Conservation (phyloP, 352 stramenopile species). For the Aphanomyces cochlioides region DNA sequence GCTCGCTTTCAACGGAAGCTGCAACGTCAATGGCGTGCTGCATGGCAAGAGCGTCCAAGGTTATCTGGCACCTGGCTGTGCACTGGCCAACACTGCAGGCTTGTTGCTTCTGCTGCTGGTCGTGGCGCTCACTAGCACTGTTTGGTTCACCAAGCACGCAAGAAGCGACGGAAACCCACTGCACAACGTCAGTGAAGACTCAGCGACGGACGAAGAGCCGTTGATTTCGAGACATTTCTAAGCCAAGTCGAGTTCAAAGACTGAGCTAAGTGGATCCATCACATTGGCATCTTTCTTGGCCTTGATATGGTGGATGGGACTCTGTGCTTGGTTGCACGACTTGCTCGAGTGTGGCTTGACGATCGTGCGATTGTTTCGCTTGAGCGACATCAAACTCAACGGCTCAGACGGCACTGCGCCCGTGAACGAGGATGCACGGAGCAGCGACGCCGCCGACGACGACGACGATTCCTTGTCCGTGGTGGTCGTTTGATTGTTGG, state of each 20-base stretch:
- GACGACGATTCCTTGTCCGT: not conserved
- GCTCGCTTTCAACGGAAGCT: slow-evolving; percentile 79
- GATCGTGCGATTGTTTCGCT: slow-evolving; percentile 19
- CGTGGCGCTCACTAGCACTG: slow-evolving; percentile 41
- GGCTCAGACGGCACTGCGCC: slow-evolving; percentile 21
- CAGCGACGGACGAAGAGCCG: slow-evolving; percentile 1
- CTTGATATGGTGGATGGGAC: not conserved
- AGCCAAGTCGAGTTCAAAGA: slow-evolving; percentile 12
- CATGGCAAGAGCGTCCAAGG: slow-evolving; percentile 61
- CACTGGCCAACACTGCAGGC: slow-evolving; percentile 69
- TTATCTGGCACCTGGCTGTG: slow-evolving; percentile 67
- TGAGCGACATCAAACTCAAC: slow-evolving; percentile 28
- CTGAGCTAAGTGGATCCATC: slow-evolving; percentile 22
- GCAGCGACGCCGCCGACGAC: not conserved
- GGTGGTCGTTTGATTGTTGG: not conserved
- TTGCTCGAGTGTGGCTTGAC: slow-evolving; percentile 14
- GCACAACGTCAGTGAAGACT: not conserved
- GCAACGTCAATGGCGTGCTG: slow-evolving; percentile 67
- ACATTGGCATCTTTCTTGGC: not conserved
- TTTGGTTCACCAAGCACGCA: slow-evolving; percentile 51
- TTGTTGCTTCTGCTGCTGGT: slow-evolving; percentile 56
- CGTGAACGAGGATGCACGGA: slow-evolving; percentile 13
- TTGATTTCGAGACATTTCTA: not conserved
- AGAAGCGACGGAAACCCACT: not conserved
- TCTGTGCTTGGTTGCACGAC: not conserved